A percentile compares a stretch with the other conserved stretches of the same genome.
phyloP scores from a whole-genome alignment of 2,329 filamentous ascomycete genomes.

The Fusarium circinatum region DNA sequence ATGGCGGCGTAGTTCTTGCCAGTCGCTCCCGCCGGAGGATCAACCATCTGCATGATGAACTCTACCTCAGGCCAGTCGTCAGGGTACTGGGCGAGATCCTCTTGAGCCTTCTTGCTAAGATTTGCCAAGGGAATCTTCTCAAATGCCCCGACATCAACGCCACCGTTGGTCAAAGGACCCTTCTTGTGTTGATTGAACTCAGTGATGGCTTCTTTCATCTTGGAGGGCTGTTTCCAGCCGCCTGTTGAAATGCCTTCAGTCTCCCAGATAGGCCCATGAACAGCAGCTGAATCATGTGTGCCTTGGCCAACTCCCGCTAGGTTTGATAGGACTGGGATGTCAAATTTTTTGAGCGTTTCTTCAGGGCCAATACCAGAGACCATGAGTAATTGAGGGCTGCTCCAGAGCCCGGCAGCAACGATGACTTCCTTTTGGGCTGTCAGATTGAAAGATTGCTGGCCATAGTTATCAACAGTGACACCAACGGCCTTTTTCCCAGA shows the following conservation, averaged over 20 bases:
- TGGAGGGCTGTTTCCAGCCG: background rate
- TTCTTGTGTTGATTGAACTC: background rate
- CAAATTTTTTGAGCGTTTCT: background rate
- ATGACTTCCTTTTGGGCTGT: background rate
- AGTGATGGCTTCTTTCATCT: background rate
- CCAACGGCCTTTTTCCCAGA: background rate
- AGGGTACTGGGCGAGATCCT: constrained; percentile 38
- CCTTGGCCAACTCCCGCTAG: background rate
- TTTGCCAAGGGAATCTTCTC: background rate
- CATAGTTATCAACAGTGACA: background rate
- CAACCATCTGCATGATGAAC: constrained; percentile 27
- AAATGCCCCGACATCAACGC: background rate
- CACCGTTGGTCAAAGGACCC: background rate
- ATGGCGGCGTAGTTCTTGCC: constrained; percentile 34
- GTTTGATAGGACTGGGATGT: background rate
- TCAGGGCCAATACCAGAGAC: background rate
- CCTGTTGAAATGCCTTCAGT: background rate
- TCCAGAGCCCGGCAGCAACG: background rate
- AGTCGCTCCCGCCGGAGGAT: background rate
- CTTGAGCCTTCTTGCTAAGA: background rate
- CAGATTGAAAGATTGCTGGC: background rate
- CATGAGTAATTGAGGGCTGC: background rate
- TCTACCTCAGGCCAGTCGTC: constrained; percentile 51
- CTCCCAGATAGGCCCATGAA: constrained; percentile 1
- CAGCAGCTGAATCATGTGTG: background rate